Evolutionary conservation across 2,329 filamentous ascomycete species (phyloP).

Genomic region (Colletotrichum siamense): DNA sequence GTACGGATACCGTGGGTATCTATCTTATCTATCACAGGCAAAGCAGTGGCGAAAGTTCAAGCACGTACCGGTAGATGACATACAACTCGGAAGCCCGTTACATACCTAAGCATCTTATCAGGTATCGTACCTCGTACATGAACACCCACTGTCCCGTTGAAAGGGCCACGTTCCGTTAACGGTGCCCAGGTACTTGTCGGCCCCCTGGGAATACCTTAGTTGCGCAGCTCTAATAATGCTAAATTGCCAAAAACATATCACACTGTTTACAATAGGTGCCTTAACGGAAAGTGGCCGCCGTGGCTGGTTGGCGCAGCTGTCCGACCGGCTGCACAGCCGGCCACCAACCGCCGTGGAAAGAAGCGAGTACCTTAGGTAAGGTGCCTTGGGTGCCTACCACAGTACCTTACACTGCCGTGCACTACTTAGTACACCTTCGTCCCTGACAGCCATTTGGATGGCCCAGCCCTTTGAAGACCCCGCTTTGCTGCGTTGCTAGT

Average conservation of each 20-base stretch:
- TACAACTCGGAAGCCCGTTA: neutral
- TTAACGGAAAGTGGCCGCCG: neutral
- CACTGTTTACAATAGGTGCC: neutral
- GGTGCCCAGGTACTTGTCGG: neutral
- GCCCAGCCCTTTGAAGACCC: neutral
- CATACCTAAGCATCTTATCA: neutral
- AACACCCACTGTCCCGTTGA: neutral
- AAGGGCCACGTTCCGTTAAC: neutral
- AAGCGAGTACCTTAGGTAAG: no score
- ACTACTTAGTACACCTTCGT: neutral
- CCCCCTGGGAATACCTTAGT: neutral
- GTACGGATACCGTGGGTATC: neutral
- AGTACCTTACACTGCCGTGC: neutral
- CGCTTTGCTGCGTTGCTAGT: neutral
- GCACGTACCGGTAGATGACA: neutral
- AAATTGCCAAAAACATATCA: neutral
- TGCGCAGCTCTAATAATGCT: neutral
- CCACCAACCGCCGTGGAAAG: neutral
- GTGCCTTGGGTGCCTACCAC: no score
- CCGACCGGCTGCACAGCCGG: neutral
- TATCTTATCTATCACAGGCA: neutral
- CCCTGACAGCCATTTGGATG: neutral
- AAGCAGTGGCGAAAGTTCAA: neutral
- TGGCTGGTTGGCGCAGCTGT: neutral
- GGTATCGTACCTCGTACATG: neutral